phyloP scores from a whole-genome alignment of 805 yeast genomes.

The Tetrapisispora nanseiensis region DNA sequence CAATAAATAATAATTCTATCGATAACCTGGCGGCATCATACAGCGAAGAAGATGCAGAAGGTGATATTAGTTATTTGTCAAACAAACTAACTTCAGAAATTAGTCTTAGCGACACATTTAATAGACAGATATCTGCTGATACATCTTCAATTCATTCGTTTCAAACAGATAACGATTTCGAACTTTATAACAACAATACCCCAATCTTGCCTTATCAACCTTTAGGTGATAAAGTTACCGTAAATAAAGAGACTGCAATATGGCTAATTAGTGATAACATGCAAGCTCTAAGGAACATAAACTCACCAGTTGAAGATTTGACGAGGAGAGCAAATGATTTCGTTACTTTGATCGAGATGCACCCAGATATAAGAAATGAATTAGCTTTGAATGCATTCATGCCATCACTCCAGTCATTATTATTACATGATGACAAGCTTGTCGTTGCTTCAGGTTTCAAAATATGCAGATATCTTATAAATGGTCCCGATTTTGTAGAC shows the following conservation, averaged over 20 bases:
- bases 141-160: neutral
- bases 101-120: neutral
- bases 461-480: conserved; percentile 54
- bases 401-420: conserved; percentile 46
- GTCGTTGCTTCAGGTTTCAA: conserved; percentile 71
- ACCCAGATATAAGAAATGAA: conserved; percentile 56
- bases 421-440: conserved; percentile 47
- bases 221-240: neutral
- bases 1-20: neutral
- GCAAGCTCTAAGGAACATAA: conserved; percentile 27
- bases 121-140: neutral
- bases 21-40: neutral
- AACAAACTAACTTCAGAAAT: neutral
- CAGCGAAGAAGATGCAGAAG: conserved; percentile 1
- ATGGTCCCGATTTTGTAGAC: conserved; percentile 44
- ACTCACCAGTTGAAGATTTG: conserved; percentile 17
- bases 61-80: neutral
- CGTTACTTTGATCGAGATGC: conserved; percentile 42
- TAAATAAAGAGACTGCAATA: conserved; percentile 24
- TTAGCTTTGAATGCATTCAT: conserved; percentile 50
- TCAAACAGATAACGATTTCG: neutral
- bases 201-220: neutral
- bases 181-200: neutral
- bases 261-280: conserved; percentile 30
- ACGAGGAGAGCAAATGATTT: conserved; percentile 57